Percentiles rank a stretch among this genome's conserved stretches.
Evolutionary conservation across 495 filamentous ascomycete genomes (phyloP).

Genomic region (Glonium stellatum): DNA sequence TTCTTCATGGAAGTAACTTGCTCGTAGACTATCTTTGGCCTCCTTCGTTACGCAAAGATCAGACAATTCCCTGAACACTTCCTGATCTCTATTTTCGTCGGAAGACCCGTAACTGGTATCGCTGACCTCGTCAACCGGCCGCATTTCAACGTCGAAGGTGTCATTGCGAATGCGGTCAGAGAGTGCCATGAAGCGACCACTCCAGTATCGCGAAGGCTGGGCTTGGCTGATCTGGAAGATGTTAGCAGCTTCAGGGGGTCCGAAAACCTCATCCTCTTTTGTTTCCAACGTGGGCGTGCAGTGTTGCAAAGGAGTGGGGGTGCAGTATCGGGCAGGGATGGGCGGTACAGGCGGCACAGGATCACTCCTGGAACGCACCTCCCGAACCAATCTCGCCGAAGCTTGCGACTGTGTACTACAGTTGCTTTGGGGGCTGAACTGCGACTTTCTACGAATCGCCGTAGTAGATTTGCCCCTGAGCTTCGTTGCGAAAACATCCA

Average conservation of each 20-base stretch:
- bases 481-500: neutral
- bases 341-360: neutral
- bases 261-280: neutral
- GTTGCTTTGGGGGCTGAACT: neutral
- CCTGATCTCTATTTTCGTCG: neutral
- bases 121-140: neutral
- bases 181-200: slow-evolving; percentile 2
- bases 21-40: neutral
- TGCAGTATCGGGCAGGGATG: neutral
- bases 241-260: neutral
- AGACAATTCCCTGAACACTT: neutral
- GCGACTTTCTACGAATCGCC: slow-evolving; percentile 1
- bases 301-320: neutral
- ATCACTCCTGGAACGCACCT: neutral
- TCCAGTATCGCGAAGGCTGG: neutral
- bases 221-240: neutral
- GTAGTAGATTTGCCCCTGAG: neutral
- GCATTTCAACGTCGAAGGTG: neutral
- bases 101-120: neutral
- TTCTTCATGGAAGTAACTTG: neutral
- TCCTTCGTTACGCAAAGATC: neutral
- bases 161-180: neutral
- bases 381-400: neutral
- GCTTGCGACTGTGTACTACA: neutral
- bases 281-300: neutral